Conservation (phyloP, 768 basidiomycete genomes). For the Cystobasidium onofrii region DNA sequence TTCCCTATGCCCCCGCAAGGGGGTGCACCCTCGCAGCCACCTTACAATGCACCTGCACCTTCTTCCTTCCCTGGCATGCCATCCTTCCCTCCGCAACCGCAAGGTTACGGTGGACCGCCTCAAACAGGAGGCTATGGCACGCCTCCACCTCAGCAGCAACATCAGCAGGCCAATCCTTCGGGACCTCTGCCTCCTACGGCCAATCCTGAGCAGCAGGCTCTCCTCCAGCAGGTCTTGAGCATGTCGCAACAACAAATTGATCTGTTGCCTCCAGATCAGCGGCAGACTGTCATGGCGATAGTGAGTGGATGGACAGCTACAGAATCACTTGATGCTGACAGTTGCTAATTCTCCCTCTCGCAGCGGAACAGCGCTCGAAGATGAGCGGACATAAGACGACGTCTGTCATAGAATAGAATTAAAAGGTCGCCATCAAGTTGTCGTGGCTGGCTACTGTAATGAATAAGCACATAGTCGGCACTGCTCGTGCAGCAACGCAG, state of each 20-base stretch:
- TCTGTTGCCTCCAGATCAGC: slow-evolving; percentile 66
- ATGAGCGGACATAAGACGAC: not conserved
- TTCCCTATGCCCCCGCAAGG: not conserved
- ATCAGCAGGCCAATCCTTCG: not conserved
- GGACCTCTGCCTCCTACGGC: slow-evolving; percentile 3
- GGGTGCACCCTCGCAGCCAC: not conserved
- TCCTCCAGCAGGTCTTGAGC: slow-evolving; percentile 77
- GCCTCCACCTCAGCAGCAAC: slow-evolving; percentile 39
- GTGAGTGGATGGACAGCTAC: slow-evolving; percentile 50
- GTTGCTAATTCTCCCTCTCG: not conserved
- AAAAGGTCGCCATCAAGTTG: too few species aligned
- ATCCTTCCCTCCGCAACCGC: not conserved
- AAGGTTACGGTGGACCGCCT: not conserved
- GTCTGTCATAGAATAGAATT: too few species aligned
- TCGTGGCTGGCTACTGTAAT: too few species aligned
- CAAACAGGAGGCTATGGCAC: slow-evolving; percentile 30
- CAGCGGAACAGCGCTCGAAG: not conserved
- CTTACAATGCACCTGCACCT: not conserved
- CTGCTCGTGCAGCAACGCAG: too few species aligned
- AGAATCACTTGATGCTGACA: not conserved
- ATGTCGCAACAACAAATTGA: slow-evolving; percentile 76
- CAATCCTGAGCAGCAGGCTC: slow-evolving; percentile 49
- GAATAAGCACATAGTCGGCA: too few species aligned
- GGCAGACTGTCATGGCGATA: slow-evolving; percentile 68
- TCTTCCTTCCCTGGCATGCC: not conserved